Evolutionary conservation across 169 alveolate species (phyloP).

Genomic region (Pseudocohnilembus persalinus): DNA sequence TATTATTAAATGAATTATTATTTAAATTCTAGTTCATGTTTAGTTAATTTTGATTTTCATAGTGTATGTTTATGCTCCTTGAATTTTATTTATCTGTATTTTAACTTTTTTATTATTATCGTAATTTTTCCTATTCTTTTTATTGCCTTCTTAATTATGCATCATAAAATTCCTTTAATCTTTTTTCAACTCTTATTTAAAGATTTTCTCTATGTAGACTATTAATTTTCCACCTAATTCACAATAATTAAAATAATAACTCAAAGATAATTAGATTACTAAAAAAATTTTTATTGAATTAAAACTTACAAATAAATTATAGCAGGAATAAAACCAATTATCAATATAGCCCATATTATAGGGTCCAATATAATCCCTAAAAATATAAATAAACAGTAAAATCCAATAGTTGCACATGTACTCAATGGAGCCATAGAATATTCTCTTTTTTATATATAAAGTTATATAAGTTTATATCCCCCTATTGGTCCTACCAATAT

Average conservation of each 20-base stretch:
- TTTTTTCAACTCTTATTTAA: not conserved
- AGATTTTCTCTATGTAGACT: not conserved
- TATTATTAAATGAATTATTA: too few relatives aligned
- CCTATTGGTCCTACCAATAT: not conserved
- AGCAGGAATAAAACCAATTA: not conserved
- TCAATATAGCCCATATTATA: too few relatives aligned
- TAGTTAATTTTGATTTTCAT: not conserved
- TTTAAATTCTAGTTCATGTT: not conserved
- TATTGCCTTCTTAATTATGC: not conserved
- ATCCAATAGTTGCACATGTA: not conserved
- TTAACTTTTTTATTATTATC: too few relatives aligned
- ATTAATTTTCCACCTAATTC: not conserved
- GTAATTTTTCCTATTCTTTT: too few relatives aligned
- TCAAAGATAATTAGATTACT: too few relatives aligned
- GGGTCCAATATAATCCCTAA: not conserved
- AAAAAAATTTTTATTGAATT: too few relatives aligned
- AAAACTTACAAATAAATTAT: not conserved
- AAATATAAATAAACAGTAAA: not conserved
- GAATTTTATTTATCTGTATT: not conserved
- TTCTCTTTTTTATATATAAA: too few relatives aligned
- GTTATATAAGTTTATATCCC: not conserved
- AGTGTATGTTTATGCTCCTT: not conserved
- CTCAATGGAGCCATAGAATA: too few relatives aligned
- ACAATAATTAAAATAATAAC: too few relatives aligned
- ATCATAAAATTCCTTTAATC: not conserved